These are phyloP conservation scores for Melampsora larici-populina DNA, from an alignment of 1,284 basidiomycete species.

Conservation along the genomic window DNA sequence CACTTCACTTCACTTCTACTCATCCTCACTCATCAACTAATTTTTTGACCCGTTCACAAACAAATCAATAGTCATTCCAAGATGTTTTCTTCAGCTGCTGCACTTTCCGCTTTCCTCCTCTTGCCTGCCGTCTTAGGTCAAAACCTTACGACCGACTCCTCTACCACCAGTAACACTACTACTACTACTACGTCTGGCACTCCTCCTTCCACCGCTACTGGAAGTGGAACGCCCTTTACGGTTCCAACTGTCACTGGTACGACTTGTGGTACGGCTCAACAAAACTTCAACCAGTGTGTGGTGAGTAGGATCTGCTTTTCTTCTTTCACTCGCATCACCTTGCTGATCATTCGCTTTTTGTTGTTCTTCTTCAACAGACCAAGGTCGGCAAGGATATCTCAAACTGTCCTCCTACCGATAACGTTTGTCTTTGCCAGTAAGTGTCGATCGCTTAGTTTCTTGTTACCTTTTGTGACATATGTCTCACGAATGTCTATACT, in stretches of 20 bases:
- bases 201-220: slow-evolving; percentile 5
- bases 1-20: neutral
- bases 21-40: too few relatives aligned
- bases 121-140: slow-evolving; percentile 22
- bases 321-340: neutral
- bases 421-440: slow-evolving; percentile 40
- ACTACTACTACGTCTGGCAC: neutral
- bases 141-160: neutral
- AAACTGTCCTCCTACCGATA: slow-evolving; percentile 6
- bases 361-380: neutral
- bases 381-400: slow-evolving; percentile 37
- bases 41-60: neutral
- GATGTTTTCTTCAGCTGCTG: slow-evolving; percentile 18
- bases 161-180: neutral
- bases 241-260: slow-evolving; percentile 14
- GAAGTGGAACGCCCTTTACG: slow-evolving; percentile 14
- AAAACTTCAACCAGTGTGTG: slow-evolving; percentile 39
- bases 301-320: neutral
- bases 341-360: neutral
- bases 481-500: neutral
- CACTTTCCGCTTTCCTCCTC: slow-evolving; percentile 10
- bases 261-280: slow-evolving; percentile 30
- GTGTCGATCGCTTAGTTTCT: too few relatives aligned
- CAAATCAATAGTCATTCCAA: neutral
- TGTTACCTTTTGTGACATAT: neutral